A percentile compares a stretch with the other conserved stretches of the same genome.
Evolutionary conservation across 148 eudicot species (phyloP).

Genomic region (Arbutus unedo): DNA sequence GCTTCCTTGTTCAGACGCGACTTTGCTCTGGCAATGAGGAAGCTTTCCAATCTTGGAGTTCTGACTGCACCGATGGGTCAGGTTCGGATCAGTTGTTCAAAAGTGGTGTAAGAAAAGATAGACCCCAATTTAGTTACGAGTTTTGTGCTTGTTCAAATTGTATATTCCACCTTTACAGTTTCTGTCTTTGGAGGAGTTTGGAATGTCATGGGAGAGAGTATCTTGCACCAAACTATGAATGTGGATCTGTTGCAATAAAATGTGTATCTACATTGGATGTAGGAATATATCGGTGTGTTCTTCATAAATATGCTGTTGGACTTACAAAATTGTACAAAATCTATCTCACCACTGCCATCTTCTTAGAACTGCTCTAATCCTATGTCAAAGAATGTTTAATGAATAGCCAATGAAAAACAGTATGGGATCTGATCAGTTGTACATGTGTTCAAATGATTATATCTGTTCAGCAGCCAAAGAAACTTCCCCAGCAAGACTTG

Average conservation of each 20-base stretch:
- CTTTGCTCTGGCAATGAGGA: slow-evolving; percentile 59
- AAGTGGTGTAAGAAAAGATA: slow-evolving; percentile 24
- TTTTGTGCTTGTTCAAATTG: background rate
- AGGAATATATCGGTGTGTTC: background rate
- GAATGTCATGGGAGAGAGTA: background rate
- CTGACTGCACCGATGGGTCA: slow-evolving; percentile 44
- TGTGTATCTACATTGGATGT: background rate
- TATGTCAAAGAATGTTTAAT: background rate
- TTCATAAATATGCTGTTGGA: background rate
- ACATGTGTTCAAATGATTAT: background rate
- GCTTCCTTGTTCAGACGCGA: slow-evolving; percentile 39
- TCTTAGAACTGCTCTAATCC: slow-evolving; percentile 2
- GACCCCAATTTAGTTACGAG: background rate
- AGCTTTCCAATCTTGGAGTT: slow-evolving; percentile 45
- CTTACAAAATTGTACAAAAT: too few species aligned
- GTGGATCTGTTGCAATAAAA: background rate
- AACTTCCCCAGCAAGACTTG: background rate
- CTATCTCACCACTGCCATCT: background rate
- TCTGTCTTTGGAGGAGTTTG: background rate
- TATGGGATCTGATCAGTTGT: background rate
- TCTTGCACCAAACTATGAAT: background rate
- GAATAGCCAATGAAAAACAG: background rate
- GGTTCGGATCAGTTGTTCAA: slow-evolving; percentile 44
- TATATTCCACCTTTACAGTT: background rate
- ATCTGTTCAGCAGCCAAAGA: background rate